A percentile compares a stretch with the other conserved stretches of the same genome.
Evolutionary conservation across 2,329 filamentous ascomycete genomes (phyloP).

Genomic region (Calonectria pseudoreteaudii): DNA sequence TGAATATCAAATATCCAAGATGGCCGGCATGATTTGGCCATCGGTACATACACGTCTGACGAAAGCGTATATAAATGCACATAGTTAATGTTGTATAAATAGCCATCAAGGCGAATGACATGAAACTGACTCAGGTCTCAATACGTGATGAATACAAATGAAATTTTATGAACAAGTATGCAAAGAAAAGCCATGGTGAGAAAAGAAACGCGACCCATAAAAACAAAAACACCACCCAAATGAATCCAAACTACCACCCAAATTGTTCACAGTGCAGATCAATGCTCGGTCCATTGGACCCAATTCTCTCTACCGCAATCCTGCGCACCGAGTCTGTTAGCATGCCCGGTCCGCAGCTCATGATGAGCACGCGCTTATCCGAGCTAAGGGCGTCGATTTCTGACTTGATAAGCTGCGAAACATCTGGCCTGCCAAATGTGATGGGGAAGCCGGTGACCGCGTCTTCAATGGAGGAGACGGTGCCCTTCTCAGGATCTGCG

Average conservation of each 20-base stretch:
- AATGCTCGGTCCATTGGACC: conserved; percentile 54
- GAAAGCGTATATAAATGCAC: conserved; percentile 24
- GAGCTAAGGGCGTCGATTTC: conserved; percentile 43
- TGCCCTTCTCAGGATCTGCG: conserved; percentile 31
- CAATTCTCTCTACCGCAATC: conserved; percentile 54
- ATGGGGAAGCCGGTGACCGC: conserved; percentile 32
- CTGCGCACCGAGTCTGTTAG: conserved; percentile 58
- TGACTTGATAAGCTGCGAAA: conserved; percentile 49
- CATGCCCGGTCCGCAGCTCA: conserved; percentile 59
- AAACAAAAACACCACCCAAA: background rate
- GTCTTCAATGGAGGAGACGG: conserved; percentile 15
- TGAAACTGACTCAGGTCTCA: background rate
- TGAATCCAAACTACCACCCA: conserved; percentile 49
- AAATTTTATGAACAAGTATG: background rate
- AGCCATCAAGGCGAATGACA: conserved; percentile 23
- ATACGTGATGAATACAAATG: background rate
- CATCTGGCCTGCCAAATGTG: conserved; percentile 51
- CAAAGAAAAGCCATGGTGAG: background rate
- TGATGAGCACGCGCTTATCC: conserved; percentile 53
- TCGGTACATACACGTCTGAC: conserved; percentile 36
- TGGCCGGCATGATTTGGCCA: conserved; percentile 28
- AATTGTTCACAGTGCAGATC: conserved; percentile 63
- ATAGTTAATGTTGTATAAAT: conserved; percentile 30
- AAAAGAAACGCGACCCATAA: background rate
- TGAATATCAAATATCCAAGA: conserved; percentile 39